Evolutionary conservation across 2,329 filamentous ascomycete species (phyloP).

Genomic region (Xylaria sp.): DNA sequence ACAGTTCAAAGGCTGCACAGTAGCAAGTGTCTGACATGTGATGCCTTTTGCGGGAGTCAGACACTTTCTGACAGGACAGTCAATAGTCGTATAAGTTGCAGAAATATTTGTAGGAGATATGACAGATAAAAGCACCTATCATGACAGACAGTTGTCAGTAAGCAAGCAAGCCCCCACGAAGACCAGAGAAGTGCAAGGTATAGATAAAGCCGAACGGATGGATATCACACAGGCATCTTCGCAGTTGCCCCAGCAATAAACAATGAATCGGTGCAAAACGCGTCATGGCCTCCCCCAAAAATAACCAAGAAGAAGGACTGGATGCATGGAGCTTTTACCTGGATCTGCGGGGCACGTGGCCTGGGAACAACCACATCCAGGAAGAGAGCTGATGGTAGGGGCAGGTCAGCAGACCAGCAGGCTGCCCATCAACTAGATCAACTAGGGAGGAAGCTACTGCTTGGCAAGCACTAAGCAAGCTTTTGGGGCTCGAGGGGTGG

Average conservation of each 20-base stretch:
- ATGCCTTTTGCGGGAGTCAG: not conserved
- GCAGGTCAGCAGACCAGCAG: conserved; percentile 39
- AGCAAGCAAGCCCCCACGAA: conserved; percentile 14
- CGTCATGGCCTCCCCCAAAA: conserved; percentile 13
- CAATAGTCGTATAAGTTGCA: not conserved
- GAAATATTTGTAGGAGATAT: conserved; percentile 15
- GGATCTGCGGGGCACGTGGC: conserved; percentile 38
- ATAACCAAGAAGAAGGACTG: not conserved
- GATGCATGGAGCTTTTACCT: conserved; percentile 13
- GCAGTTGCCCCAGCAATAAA: not conserved
- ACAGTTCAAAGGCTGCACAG: not conserved
- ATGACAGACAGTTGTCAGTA: not conserved
- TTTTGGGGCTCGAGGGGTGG: conserved; percentile 14
- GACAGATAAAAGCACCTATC: conserved; percentile 7
- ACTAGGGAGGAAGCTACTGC: conserved; percentile 29
- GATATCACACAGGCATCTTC: conserved; percentile 1
- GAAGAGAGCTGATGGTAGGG: conserved; percentile 34
- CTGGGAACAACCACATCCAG: conserved; percentile 29
- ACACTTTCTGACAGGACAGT: conserved; percentile 3
- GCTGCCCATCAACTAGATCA: conserved; percentile 29
- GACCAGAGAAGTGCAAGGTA: conserved; percentile 1
- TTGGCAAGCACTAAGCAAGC: conserved; percentile 29
- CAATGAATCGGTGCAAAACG: conserved; percentile 3
- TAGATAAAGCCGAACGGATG: not conserved
- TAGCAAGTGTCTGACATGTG: conserved; percentile 23